Conservation (phyloP, 306 rosid species). For the Trichosanthes truncata region DNA sequence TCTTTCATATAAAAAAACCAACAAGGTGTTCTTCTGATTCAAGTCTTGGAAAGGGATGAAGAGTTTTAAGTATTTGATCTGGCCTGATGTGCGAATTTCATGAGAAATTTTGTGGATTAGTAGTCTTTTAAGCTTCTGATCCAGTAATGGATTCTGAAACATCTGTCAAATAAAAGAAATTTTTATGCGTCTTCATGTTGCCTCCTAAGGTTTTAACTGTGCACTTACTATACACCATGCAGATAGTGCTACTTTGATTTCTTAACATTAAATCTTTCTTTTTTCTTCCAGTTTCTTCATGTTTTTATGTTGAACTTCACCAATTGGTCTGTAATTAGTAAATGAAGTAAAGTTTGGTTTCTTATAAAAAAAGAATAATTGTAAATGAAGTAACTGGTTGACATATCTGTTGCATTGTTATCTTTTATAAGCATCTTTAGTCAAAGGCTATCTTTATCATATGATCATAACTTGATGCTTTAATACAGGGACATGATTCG, state of each 20-base stretch:
- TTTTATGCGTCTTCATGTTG: not conserved
- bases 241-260: not conserved
- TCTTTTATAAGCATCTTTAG: not conserved
- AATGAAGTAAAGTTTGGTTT: not conserved
- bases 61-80: not conserved
- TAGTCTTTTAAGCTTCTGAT: not conserved
- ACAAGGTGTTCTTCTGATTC: not conserved
- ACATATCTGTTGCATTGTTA: not conserved
- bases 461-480: conserved; percentile 4
- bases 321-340: not conserved
- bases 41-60: not conserved
- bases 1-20: not conserved
- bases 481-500: conserved; percentile 94
- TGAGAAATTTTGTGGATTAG: not conserved
- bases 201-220: not conserved
- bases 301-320: not conserved
- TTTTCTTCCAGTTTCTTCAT: not conserved
- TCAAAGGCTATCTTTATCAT: not conserved
- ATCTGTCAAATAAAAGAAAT: not conserved
- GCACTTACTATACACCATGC: not conserved
- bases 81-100: not conserved
- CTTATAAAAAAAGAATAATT: not conserved
- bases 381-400: not conserved
- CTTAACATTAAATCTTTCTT: not conserved
- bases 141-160: not conserved